Percentiles rank a stretch among this genome's conserved stretches.
phyloP scores from a whole-genome alignment of 495 filamentous ascomycete species.

The Neurospora sp. region DNA sequence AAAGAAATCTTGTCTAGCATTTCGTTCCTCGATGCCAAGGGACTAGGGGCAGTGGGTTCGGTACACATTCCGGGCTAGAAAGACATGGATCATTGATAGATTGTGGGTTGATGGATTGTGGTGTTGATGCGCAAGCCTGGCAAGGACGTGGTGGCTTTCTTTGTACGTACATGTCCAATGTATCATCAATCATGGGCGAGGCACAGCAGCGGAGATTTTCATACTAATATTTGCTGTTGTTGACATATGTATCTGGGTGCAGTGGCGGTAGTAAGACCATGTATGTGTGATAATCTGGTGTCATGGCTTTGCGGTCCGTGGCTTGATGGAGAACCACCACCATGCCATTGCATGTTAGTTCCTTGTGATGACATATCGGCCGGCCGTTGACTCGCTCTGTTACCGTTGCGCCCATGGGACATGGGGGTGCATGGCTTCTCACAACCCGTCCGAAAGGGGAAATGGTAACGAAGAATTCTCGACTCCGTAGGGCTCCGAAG shows the following conservation, averaged over 20 bases:
- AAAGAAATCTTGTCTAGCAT: neutral
- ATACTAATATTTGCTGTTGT: neutral
- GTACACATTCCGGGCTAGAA: neutral
- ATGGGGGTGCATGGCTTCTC: neutral
- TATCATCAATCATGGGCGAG: neutral
- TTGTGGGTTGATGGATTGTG: neutral
- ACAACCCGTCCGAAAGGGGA: neutral
- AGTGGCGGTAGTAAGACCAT: neutral
- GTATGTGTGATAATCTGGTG: neutral
- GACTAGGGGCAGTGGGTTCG: neutral
- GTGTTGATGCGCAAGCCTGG: neutral
- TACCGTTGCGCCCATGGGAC: neutral
- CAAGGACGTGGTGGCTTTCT: neutral
- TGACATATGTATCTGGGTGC: neutral
- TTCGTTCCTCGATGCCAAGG: neutral
- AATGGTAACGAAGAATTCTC: neutral
- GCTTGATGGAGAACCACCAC: neutral
- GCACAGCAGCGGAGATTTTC: neutral
- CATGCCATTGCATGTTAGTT: neutral
- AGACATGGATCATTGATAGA: neutral
- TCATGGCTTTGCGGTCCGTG: too few species aligned
- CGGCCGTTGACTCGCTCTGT: neutral
- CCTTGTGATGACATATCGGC: neutral
- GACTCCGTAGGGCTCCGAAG: neutral
- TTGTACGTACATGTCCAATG: neutral